Base-by-base conservation (phyloP, 306 rosid genomes). In the Crotalaria pallida region DNA sequence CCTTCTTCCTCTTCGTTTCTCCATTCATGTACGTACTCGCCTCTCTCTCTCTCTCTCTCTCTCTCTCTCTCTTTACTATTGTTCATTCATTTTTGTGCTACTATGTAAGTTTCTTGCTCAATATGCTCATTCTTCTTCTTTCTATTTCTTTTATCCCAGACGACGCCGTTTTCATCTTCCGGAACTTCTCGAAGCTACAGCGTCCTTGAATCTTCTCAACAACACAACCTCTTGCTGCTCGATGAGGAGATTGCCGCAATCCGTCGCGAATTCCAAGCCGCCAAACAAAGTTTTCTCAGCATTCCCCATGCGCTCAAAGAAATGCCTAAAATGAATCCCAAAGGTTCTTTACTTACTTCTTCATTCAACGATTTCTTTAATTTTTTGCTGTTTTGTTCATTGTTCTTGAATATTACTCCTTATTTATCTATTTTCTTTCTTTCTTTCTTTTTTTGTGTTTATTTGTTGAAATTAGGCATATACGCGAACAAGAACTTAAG, bases 401-500 rank as follows among this genome's bases (percentile, higher is more conserved):
- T 63, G 56, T 27, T 74, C 48, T 45, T 38, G 65, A 22, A 11
- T 66, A 19, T 58, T n/a, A n/a, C n/a, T n/a, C n/a, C n/a, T n/a
- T n/a, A n/a, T n/a, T 85, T 67, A 87, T 53, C 1, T 26, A 16
- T 43, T 64, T 18, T 4, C 6, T 68, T 36, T 16, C 0, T 21
- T 12, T 43, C 58, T 18, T 4, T 3, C 59, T 36, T 16, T 0
- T 21, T 12, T 70, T 48, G 44, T 5, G 1, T 73, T 18, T 48
- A 5, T 29, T 80, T 74, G 44, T n/a, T n/a, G n/a, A n/a, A n/a
- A 73, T 74, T 81, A 94, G 98, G 95, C 65, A 94, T 90, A 68
- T 94, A 94, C 78, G 97, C 77, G 58, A 94, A 94, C 65, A 94
- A 90, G 62, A 94, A 87, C 78, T 52, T 94, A 71, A 85, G 97